phyloP scores from a whole-genome alignment of 768 basidiomycete genomes.

The Agaricus blazei region DNA sequence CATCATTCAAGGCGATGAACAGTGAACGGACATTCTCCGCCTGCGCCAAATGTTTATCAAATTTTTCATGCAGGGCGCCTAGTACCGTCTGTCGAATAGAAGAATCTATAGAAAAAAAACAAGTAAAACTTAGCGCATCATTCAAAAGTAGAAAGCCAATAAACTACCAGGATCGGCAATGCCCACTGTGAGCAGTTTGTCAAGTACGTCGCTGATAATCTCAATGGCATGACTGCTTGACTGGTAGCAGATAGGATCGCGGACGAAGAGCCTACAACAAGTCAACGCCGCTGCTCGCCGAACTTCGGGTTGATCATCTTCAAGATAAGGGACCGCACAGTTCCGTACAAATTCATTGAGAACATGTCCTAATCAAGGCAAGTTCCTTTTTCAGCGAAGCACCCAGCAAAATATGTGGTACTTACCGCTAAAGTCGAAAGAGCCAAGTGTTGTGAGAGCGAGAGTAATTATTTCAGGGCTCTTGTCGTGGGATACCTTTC shows the following conservation, averaged over 20 bases:
- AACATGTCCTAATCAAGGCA: conserved; percentile 60
- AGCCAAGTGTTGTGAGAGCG: conserved; percentile 81
- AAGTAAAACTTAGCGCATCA: conserved; percentile 1
- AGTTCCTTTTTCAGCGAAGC: neutral
- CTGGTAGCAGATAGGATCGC: conserved; percentile 94
- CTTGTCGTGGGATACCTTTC: conserved; percentile 48
- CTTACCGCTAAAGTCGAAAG: conserved; percentile 91
- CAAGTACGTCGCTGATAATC: conserved; percentile 96
- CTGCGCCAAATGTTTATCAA: conserved; percentile 95
- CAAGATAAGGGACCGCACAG: conserved; percentile 88
- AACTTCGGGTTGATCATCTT: conserved; percentile 86
- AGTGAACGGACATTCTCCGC: conserved; percentile 97
- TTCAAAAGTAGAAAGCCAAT: conserved; percentile 4
- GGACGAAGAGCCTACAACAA: conserved; percentile 87
- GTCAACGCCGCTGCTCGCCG: conserved; percentile 87
- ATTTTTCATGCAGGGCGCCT: conserved; percentile 82
- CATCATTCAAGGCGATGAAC: conserved; percentile 97
- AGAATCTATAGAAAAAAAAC: conserved; percentile 45
- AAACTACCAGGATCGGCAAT: conserved; percentile 88
- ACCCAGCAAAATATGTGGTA: neutral
- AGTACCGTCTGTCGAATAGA: conserved; percentile 84
- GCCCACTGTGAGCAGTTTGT: conserved; percentile 91
- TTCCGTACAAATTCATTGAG: conserved; percentile 94
- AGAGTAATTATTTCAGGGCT: conserved; percentile 68
- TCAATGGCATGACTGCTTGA: conserved; percentile 95